phyloP scores from a whole-genome alignment of 2,329 filamentous ascomycete species.

The Neofusicoccum umdonicola region DNA sequence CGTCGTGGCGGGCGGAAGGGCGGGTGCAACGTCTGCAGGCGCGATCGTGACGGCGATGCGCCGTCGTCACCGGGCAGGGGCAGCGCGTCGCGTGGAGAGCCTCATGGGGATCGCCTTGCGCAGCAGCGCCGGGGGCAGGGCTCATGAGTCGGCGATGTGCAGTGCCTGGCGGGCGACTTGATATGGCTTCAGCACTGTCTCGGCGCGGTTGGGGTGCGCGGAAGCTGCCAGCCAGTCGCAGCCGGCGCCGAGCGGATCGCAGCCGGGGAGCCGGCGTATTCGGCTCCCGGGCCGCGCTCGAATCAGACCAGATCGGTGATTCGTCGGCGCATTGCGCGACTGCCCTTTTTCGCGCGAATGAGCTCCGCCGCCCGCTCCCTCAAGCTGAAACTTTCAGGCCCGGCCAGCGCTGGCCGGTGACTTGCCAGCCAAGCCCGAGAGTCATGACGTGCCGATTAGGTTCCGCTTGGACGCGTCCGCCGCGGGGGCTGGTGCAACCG shows the following conservation, averaged over 20 bases:
- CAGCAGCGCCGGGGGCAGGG: neutral
- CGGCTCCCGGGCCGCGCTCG: neutral
- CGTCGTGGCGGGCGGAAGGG: neutral
- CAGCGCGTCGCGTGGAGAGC: neutral
- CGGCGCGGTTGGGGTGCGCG: no score
- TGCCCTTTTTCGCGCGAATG: neutral
- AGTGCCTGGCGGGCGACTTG: neutral
- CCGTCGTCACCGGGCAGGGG: neutral
- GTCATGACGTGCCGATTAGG: slow-evolving; percentile 3
- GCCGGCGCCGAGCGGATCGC: neutral
- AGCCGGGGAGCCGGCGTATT: neutral
- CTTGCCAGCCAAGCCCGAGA: neutral
- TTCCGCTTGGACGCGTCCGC: neutral
- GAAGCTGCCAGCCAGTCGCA: neutral
- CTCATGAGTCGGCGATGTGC: neutral
- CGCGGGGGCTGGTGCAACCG: no score
- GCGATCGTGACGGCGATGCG: neutral
- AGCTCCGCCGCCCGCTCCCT: neutral
- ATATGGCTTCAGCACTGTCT: neutral
- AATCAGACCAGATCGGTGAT: neutral
- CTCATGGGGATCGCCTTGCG: neutral
- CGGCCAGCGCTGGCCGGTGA: neutral
- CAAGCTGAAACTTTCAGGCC: neutral
- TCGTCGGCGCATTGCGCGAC: neutral
- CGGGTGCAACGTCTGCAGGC: neutral